Percentiles rank a stretch among this genome's conserved stretches.
Conservation (phyloP, 768 basidiomycete genomes). For the Trametes sanguinea region DNA sequence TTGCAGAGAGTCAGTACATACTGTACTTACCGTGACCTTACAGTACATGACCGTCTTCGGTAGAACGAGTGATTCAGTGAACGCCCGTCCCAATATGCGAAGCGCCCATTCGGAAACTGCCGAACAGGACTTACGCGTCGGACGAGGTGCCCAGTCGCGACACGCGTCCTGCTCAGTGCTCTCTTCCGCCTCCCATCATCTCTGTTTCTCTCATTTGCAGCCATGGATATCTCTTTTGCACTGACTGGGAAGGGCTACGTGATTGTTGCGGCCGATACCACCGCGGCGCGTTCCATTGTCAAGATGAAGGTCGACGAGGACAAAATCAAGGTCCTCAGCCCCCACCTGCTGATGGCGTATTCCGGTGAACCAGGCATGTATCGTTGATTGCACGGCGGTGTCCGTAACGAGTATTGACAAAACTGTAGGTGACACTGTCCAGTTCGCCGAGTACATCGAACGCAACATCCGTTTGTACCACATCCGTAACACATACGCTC, state of each 20-base stretch:
- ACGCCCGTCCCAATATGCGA: no score
- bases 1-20: no score
- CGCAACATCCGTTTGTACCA: slow-evolving; percentile 95
- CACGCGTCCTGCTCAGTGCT: not conserved
- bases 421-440: slow-evolving; percentile 82
- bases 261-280: slow-evolving; percentile 89
- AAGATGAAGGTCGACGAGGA: slow-evolving; percentile 98
- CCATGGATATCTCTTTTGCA: slow-evolving; percentile 91
- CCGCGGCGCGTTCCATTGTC: slow-evolving; percentile 87
- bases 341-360: slow-evolving; percentile 92
- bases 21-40: no score
- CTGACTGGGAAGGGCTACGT: slow-evolving; percentile 92
- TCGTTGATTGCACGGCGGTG: slow-evolving; percentile 1
- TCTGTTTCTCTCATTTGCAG: not conserved
- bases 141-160: not conserved
- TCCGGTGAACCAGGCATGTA: slow-evolving; percentile 86
- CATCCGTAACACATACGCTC: slow-evolving; percentile 88
- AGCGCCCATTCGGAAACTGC: slow-evolving; percentile 5
- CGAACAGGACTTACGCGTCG: slow-evolving; percentile 19
- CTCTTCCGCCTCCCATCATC: not conserved
- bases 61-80: no score
- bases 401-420: not conserved
- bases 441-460: slow-evolving; percentile 96
- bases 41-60: no score
- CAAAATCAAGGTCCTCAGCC: slow-evolving; percentile 90